Percentiles rank a stretch among this genome's conserved stretches.
These are phyloP conservation scores for Cymbopogon flexuosus DNA, from an alignment of 202 grass and related monocot genomes.

Conservation along the genomic window DNA sequence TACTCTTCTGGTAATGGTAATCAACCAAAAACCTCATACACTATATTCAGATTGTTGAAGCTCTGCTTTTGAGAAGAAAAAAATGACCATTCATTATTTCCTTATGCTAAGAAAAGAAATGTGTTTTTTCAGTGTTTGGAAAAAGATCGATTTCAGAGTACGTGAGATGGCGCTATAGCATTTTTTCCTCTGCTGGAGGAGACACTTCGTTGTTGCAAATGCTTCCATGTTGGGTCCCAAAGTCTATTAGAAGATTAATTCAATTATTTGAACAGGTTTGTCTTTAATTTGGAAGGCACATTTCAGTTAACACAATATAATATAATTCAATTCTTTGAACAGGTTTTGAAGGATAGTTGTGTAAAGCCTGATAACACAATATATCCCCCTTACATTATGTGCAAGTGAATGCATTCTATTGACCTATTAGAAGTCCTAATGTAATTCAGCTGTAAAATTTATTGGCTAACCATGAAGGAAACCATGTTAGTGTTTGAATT, in stretches of 20 bases:
- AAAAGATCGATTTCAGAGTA: constrained; percentile 77
- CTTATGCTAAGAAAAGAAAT: constrained; percentile 6
- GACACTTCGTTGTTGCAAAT: constrained; percentile 90
- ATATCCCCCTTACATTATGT: background rate
- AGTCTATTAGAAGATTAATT: constrained; percentile 81
- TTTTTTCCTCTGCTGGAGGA: constrained; percentile 80
- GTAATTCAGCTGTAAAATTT: background rate
- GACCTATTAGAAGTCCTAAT: constrained; percentile 14
- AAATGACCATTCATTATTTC: background rate
- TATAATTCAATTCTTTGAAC: background rate
- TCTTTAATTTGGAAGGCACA: constrained; percentile 17
- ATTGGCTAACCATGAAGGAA: constrained; percentile 3
- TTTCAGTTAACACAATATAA: constrained; percentile 4
- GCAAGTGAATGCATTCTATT: background rate
- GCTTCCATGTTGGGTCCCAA: constrained; percentile 65
- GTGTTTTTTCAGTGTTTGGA: constrained; percentile 52
- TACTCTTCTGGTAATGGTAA: constrained; percentile 52
- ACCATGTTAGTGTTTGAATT: constrained; percentile 15
- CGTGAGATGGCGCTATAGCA: constrained; percentile 68
- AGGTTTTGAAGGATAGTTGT: background rate
- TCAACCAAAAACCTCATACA: background rate
- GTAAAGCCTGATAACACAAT: background rate
- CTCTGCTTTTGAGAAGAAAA: background rate
- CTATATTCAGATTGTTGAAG: constrained; percentile 18
- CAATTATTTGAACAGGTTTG: constrained; percentile 84